These are phyloP conservation scores for Leccinellum albellum DNA, from an alignment of 768 basidiomycete species.

Conservation along the genomic window DNA sequence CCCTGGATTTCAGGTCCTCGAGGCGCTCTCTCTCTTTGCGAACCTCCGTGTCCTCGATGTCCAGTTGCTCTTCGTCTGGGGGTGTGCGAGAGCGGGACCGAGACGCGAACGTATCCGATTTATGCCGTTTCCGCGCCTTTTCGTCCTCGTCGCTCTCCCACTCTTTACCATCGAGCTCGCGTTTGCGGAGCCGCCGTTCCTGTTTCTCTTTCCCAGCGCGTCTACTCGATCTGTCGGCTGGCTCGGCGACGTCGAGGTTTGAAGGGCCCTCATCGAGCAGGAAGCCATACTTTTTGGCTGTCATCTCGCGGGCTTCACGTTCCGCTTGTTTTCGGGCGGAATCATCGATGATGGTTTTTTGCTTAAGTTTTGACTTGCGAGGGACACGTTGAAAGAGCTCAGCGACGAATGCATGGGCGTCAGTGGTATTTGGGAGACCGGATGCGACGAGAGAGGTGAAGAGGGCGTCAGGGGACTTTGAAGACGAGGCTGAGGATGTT, in stretches of 20 bases:
- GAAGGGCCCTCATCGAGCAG: slow-evolving; percentile 83
- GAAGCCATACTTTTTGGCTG: slow-evolving; percentile 72
- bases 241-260: slow-evolving; percentile 37
- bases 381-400: slow-evolving; percentile 78
- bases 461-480: slow-evolving; percentile 77
- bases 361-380: slow-evolving; percentile 71
- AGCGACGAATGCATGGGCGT: slow-evolving; percentile 73
- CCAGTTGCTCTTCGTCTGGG: slow-evolving; percentile 36
- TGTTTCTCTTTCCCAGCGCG: slow-evolving; percentile 45
- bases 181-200: slow-evolving; percentile 69
- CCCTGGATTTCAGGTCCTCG: slow-evolving; percentile 81
- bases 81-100: slow-evolving; percentile 23
- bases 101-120: slow-evolving; percentile 39
- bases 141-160: slow-evolving; percentile 95
- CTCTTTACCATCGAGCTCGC: slow-evolving; percentile 75
- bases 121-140: slow-evolving; percentile 60
- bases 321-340: slow-evolving; percentile 63
- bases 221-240: slow-evolving; percentile 25
- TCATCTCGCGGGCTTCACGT: slow-evolving; percentile 66
- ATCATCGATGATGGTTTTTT: slow-evolving; percentile 36
- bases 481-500: slow-evolving; percentile 55
- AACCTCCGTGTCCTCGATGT: slow-evolving; percentile 71
- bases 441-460: slow-evolving; percentile 70
- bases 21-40: slow-evolving; percentile 69
- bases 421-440: slow-evolving; percentile 79